Base-by-base conservation (phyloP, 352 stramenopile species). In the Globisporangium canariense region DNA sequence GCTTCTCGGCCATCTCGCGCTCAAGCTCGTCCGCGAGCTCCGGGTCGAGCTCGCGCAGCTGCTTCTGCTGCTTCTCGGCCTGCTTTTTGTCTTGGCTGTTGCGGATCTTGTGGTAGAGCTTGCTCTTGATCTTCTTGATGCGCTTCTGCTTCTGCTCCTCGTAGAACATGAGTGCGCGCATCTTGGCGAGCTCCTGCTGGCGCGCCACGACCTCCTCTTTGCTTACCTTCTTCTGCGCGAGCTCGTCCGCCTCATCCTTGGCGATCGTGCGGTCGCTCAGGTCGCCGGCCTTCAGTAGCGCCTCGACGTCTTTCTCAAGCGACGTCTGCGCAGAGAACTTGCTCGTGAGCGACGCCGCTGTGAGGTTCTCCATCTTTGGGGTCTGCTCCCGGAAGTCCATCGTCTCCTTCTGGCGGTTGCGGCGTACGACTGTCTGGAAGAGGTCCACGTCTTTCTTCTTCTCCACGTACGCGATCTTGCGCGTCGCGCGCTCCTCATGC, bases 111-210 rank as follows among this genome's bases (percentile, higher is more conserved):
- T 98, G 91, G 83, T 98, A 99, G 36, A 98, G 93, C 71, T 99
- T 99, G 38, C 92, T 98, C 79, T 99, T 99, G 73, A 99, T 99
- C 79, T 99, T 99, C 80, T 99, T 99, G 32, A 99, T 96, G 36
- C 97, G 95, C 69, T 97, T 92, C 54, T 91, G 75, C 73, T 99
- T 99, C 76, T 98, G 93, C 77, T 99, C 97, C 50, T 99, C 92
- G 76, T 99, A 99, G 66, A 99, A 99, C 71, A 99, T 88, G 47
- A 99, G 79, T 58, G 96, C 88, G 47, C 97, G 88, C 76, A 99
- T 93, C 73, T 98, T 98, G 2, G 96, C 83, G 32, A 99, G 76
- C 70, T 99, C 94, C 43, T 86, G 84, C 64, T 97, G 90, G 4
- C 92, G 88, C 49, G 81, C 78, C 58, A 82, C 69, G 49, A 98